Evolutionary conservation across 805 yeast species (phyloP).

Genomic region (Pichia deserticola): DNA sequence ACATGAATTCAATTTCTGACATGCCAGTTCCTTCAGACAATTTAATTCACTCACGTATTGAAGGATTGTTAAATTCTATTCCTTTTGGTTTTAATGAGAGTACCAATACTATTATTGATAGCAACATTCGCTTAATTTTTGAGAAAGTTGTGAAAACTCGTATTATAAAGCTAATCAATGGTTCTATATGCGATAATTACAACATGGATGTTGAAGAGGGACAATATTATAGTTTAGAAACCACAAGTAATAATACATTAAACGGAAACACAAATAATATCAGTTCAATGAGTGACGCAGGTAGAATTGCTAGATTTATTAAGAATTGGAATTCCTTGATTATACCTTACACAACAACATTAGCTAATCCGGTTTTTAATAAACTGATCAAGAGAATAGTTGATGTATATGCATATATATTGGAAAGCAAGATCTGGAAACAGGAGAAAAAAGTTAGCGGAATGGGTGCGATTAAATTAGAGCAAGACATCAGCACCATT

Average conservation of each 20-base stretch:
- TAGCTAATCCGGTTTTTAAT: constrained; percentile 37
- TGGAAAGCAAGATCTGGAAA: constrained; percentile 64
- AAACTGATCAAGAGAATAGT: constrained; percentile 45
- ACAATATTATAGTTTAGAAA: constrained; percentile 1
- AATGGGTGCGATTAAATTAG: constrained; percentile 75
- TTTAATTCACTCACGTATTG: constrained; percentile 4
- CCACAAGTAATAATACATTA: background rate
- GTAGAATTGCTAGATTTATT: constrained; percentile 36
- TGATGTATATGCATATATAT: constrained; percentile 41
- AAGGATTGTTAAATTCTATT: constrained; percentile 3
- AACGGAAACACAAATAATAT: background rate
- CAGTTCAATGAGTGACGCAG: background rate
- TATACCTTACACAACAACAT: constrained; percentile 46
- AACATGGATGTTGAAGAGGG: constrained; percentile 28
- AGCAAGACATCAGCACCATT: constrained; percentile 71
- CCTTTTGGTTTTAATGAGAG: constrained; percentile 7
- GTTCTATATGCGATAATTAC: constrained; percentile 33
- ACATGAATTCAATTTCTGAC: constrained; percentile 13
- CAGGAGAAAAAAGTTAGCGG: constrained; percentile 67
- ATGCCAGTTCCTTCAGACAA: constrained; percentile 13
- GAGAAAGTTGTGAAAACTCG: constrained; percentile 31
- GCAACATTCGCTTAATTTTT: constrained; percentile 36
- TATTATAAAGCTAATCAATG: constrained; percentile 28
- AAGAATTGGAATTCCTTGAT: constrained; percentile 58
- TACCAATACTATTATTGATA: constrained; percentile 27